Evolutionary conservation across 148 eudicot genomes (phyloP), one percentile per base, ranked within the genome.

Genomic region (Polygonum maritimum): DNA sequence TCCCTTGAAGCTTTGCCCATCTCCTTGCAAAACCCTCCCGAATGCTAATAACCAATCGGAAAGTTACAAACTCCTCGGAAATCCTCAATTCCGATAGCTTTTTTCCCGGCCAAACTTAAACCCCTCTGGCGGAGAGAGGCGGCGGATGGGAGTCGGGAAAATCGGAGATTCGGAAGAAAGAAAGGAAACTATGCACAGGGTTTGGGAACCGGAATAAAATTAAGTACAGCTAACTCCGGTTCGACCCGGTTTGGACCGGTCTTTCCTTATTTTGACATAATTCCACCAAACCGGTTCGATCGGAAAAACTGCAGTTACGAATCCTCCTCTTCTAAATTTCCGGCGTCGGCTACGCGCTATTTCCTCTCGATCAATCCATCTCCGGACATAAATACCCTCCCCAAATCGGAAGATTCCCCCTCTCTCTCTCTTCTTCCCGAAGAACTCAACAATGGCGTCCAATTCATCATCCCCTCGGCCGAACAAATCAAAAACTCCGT

Each of bases 1-100:
- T 94, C 98, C 78, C 98, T 94, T 52, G 98, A 94, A 78, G 98
- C 98, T 87, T 86, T 94, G n/a, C 98, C 98, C 98, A 94, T 94
- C 16, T 36, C 69, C 62, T 19, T 41, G 75, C 12, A 12, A 21
- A 9, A 55, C 7, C 62, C 33, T 19, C 19, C 26, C 31, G 62
- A 16, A n/a, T 55, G 62, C 22, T 55, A 21, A 19, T 0, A 19
- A 19, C 7, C 9, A 21, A 19, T 7, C n/a, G 26, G 26, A 55
- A 2, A 21, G 62, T 55, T 55, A 7, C 21, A 18, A 55, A 55
- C 5, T 55, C 26, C 7, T 18, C 18, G 3, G 62, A 55, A 55
- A 55, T 55, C 2, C 8, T 21, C 55, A 55, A 55, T 16, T 26
- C 62, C 62, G n/a, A 55, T 19, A 5, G 26, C 0, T 55, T 55